phyloP scores from a whole-genome alignment of 2,329 filamentous ascomycete genomes.

The Myriosclerotinia duriaeana region DNA sequence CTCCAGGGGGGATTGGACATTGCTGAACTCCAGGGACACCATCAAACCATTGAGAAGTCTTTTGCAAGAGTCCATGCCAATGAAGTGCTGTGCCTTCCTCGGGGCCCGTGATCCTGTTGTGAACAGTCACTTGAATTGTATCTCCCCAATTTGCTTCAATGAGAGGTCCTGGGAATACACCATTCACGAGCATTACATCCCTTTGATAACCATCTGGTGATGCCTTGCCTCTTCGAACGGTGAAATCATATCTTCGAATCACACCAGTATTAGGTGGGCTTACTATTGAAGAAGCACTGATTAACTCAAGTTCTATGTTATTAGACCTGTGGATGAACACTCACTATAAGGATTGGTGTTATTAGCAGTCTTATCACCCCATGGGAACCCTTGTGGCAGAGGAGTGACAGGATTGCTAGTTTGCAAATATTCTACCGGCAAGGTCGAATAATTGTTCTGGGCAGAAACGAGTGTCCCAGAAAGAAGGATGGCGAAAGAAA shows the following conservation, averaged over 20 bases:
- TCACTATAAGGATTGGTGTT: constrained; percentile 42
- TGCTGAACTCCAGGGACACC: constrained; percentile 54
- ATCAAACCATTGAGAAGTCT: constrained; percentile 40
- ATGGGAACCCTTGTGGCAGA: constrained; percentile 51
- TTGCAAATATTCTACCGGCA: constrained; percentile 11
- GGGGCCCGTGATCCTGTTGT: constrained; percentile 60
- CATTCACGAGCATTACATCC: constrained; percentile 53
- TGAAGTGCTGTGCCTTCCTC: constrained; percentile 44
- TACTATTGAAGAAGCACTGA: neutral
- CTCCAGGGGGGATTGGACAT: constrained; percentile 60
- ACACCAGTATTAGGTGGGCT: constrained; percentile 40
- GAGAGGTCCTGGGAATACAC: constrained; percentile 40
- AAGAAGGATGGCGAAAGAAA: constrained; percentile 21
- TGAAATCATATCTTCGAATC: constrained; percentile 41
- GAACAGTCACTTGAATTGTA: constrained; percentile 60
- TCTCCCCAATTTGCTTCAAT: constrained; percentile 44
- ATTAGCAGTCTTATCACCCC: constrained; percentile 48
- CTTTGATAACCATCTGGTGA: constrained; percentile 44
- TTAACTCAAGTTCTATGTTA: constrained; percentile 23
- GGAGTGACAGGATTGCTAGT: constrained; percentile 36
- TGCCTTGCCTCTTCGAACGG: constrained; percentile 33
- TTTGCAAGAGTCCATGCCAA: constrained; percentile 52
- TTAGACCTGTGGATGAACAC: constrained; percentile 16
- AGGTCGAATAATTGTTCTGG: constrained; percentile 17
- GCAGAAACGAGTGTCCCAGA: constrained; percentile 23